These are phyloP conservation scores for Suillus bovinus DNA, from an alignment of 768 basidiomycete genomes.

Conservation along the genomic window DNA sequence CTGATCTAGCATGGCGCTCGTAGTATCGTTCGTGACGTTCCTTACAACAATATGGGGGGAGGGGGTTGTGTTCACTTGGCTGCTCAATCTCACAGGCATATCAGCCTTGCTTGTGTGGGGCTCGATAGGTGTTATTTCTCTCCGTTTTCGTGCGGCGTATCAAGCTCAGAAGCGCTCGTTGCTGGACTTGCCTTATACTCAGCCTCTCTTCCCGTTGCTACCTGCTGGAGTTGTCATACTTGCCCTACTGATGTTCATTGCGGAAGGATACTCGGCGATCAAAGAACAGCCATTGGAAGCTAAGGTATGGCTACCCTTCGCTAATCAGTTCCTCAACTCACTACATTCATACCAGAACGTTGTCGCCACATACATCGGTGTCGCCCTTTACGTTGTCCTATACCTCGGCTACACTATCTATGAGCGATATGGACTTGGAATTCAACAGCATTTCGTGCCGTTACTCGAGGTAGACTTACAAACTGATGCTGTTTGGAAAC, in stretches of 20 bases:
- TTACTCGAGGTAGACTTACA: conserved; percentile 47
- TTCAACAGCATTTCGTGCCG: conserved; percentile 41
- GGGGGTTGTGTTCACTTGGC: conserved; percentile 56
- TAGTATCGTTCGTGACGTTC: conserved; percentile 51
- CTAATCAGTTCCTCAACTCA: neutral
- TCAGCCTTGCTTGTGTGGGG: conserved; percentile 70
- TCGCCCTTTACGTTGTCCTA: conserved; percentile 45
- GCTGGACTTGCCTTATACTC: conserved; percentile 56
- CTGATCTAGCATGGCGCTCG: conserved; percentile 45
- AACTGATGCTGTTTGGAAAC: conserved; percentile 55
- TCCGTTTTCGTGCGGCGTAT: conserved; percentile 68
- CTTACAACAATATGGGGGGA: conserved; percentile 60
- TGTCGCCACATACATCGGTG: conserved; percentile 55
- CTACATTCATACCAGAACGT: conserved; percentile 40
- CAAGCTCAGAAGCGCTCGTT: conserved; percentile 49
- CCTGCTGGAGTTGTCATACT: conserved; percentile 51
- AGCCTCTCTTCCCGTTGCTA: conserved; percentile 55
- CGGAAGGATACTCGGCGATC: conserved; percentile 54
- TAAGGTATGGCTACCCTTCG: conserved; percentile 31
- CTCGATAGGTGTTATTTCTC: conserved; percentile 51
- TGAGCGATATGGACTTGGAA: conserved; percentile 34
- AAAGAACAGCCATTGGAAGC: conserved; percentile 43
- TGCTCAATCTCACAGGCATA: conserved; percentile 65
- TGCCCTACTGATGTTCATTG: conserved; percentile 52
- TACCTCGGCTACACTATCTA: conserved; percentile 46